Conservation (phyloP, 2,329 filamentous ascomycete genomes). For the Aspergillus sp. region DNA sequence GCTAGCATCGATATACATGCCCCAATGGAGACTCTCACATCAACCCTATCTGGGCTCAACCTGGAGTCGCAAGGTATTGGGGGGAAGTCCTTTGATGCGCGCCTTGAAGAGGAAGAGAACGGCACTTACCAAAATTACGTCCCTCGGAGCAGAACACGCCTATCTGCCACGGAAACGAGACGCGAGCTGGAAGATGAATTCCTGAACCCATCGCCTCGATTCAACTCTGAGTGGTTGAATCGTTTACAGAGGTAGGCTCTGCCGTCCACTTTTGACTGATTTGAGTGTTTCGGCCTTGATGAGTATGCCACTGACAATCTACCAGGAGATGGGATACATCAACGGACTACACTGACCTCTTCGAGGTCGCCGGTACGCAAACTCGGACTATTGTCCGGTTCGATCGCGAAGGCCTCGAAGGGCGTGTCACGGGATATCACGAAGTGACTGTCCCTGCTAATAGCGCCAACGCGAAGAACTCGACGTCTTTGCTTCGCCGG, state of each 20-base stretch:
- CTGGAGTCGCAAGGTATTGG: slow-evolving; percentile 25
- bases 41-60: slow-evolving; percentile 28
- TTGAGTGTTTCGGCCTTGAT: not conserved
- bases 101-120: slow-evolving; percentile 30
- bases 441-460: slow-evolving; percentile 90
- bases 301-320: slow-evolving; percentile 1
- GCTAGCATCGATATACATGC: not conserved
- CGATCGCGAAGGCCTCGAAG: slow-evolving; percentile 85
- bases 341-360: slow-evolving; percentile 78
- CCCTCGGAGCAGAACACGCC: slow-evolving; percentile 47
- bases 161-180: slow-evolving; percentile 61
- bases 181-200: slow-evolving; percentile 72
- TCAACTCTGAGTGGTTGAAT: slow-evolving; percentile 85
- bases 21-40: slow-evolving; percentile 30
- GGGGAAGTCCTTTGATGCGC: slow-evolving; percentile 27
- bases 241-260: slow-evolving; percentile 69
- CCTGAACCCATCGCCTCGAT: slow-evolving; percentile 73
- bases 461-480: slow-evolving; percentile 91
- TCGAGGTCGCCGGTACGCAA: slow-evolving; percentile 84
- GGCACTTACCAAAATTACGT: slow-evolving; percentile 34
- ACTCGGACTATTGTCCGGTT: slow-evolving; percentile 94
- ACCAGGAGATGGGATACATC: slow-evolving; percentile 73
- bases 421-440: slow-evolving; percentile 86
- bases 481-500: slow-evolving; percentile 82
- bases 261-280: not conserved